phyloP scores from a whole-genome alignment of 2,329 filamentous ascomycete species.

The Apiospora pterosperma region DNA sequence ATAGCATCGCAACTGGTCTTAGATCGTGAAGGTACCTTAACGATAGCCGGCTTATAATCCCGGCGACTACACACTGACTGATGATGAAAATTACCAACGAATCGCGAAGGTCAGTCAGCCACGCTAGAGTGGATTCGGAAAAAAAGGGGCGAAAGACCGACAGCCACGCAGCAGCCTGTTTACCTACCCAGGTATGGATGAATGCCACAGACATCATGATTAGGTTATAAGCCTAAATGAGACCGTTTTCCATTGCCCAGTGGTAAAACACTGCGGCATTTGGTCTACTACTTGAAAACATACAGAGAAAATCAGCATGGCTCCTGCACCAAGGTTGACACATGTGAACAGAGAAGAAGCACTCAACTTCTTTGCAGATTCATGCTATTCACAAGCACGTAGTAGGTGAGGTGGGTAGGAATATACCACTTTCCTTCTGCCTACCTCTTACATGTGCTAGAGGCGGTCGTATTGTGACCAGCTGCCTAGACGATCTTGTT shows the following conservation, averaged over 20 bases:
- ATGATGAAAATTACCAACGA: too few species aligned
- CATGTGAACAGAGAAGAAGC: slow-evolving; percentile 78
- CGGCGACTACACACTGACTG: too few species aligned
- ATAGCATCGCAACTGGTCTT: too few species aligned
- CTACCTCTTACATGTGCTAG: too few species aligned
- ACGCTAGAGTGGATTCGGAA: too few species aligned
- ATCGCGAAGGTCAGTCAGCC: too few species aligned
- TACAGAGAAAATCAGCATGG: slow-evolving; percentile 13
- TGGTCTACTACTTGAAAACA: slow-evolving; percentile 8
- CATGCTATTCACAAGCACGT: too few species aligned
- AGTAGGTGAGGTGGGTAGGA: background rate
- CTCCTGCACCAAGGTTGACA: slow-evolving; percentile 88
- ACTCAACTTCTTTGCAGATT: slow-evolving; percentile 58
- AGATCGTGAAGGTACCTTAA: too few species aligned
- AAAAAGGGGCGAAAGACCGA: background rate
- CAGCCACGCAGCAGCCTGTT: background rate
- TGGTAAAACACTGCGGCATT: slow-evolving; percentile 6
- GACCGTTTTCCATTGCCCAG: background rate
- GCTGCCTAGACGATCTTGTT: too few species aligned
- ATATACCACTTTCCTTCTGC: background rate
- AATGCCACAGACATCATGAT: background rate
- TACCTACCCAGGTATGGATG: background rate
- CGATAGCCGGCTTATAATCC: too few species aligned
- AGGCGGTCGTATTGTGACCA: too few species aligned
- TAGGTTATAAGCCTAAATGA: background rate